Base-by-base conservation (phyloP, 352 stramenopile genomes). In the Plasmopara halstedii region DNA sequence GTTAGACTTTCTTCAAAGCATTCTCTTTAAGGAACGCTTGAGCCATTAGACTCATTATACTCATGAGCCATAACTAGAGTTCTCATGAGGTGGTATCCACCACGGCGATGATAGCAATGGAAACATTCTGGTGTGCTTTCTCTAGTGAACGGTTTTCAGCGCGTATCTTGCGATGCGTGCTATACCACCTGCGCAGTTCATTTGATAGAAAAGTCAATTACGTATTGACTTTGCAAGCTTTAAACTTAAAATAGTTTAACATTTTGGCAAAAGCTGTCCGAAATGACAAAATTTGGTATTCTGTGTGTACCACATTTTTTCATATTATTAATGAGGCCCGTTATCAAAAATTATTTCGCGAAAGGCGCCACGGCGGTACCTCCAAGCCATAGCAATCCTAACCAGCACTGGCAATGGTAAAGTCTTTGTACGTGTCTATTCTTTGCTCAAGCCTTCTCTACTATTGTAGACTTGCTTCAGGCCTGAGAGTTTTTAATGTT, bases 261-360 rank as follows among this genome's bases (percentile, higher is more conserved):
- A 22, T 6, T 26, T 70, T 48, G 5, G 39, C 57, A 10, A 71
- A 46, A n/a, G n/a, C n/a, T n/a, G 38, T 78, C 56, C 0, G 67
- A 67, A 13, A 68, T 53, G 27, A 76, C 41, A 4, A 74, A 23
- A 14, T 73, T 74, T 9, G 64, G 46, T 14, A 67, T 22, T 37
- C 10, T 0, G 31, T 56, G 56, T 61, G 6, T 20, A 11, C 25
- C 45, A 56, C 45, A 59, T 31, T 20, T 2, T 7, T 33, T 8
- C n/a, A n/a, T n/a, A n/a, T n/a, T n/a, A 19, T 8, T 22, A 3
- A 19, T 10, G 19, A 23, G 6, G 21, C 26, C n/a, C 35, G 42
- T 15, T 27, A 14, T 17, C 13, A n/a, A 59, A 67, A 53, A 41
- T 36, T 32, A 58, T 38, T 29, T 35, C 58, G 53, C 58, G 53